Evolutionary conservation across 306 rosid genomes (phyloP), one percentile per base, ranked within the genome.

Genomic region (Inga oerstediana): DNA sequence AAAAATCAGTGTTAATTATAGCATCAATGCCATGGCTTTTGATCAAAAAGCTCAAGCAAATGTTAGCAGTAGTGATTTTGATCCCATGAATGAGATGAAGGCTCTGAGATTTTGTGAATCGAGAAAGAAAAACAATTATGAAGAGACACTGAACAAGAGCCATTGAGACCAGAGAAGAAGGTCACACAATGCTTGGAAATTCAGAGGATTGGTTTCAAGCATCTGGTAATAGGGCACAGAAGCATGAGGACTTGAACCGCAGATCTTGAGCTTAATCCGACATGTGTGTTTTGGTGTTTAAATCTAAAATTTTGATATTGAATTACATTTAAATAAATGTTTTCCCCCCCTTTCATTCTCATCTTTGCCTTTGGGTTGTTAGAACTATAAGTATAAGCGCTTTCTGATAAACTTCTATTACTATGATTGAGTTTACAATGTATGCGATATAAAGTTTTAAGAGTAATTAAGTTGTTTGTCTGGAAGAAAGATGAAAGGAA

Each of bases 11-110:
- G 30, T 27, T 27, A 2, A 90, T 84, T 3, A 89, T 74, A 39
- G 86, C 82, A 85, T 88, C 87, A 84, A 92, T 51, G 51, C 94
- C 94, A 85, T 90, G 94, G 49, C 92, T 90, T 79, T 88, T 89
- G 81, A 90, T 20, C 17, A 48, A 13, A 78, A 91, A 87, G 43
- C 78, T 83, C 72, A 82, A 68, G 88, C 97, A 90, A 79, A 92
- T 67, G 72, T 90, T 92, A 1, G 88, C 84, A 2, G 83, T 27
- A 79, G 82, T 80, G 8, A 81, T 90, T 79, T 88, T 89, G 81
- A 90, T 20, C 17, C 43, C 10, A 78, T 88, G 82, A 73, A 81
- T 77, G 41, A 56, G 66, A 46, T 59, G 87, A 17, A 37, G 27
- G 35, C 76, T 35, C 59, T 80, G 81, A 80, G 91, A 81, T 71